Conservation (phyloP, 345 rosid genomes). For the Brassica juncea region DNA sequence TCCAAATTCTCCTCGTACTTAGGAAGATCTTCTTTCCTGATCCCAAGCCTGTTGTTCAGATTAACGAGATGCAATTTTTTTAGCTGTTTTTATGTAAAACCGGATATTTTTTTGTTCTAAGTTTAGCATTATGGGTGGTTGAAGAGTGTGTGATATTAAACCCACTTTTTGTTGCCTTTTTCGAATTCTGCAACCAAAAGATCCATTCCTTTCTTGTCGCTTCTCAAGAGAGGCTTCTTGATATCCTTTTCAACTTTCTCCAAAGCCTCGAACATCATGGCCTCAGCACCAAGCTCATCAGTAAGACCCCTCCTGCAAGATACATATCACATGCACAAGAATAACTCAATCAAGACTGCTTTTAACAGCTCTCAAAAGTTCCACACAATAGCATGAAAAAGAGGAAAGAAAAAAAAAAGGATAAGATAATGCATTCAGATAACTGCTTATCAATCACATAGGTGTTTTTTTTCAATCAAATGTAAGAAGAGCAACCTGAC, state of each 20-base stretch:
- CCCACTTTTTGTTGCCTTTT: conserved; percentile 81
- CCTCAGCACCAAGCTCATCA: conserved; percentile 90
- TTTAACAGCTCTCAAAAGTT: not conserved
- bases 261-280: conserved; percentile 92
- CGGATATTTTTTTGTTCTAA: not conserved
- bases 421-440: not conserved
- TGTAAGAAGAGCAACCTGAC: not conserved
- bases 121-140: not conserved
- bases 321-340: conserved; percentile 6
- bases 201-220: conserved; percentile 89
- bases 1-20: conserved; percentile 86
- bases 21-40: conserved; percentile 80
- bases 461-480: no score
- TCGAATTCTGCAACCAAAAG: conserved; percentile 88
- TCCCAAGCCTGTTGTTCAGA: conserved; percentile 66
- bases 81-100: conserved; percentile 1
- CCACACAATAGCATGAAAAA: not conserved
- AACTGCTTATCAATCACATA: no score
- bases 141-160: not conserved
- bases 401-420: not conserved
- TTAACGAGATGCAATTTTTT: not conserved
- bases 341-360: not conserved
- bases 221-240: conserved; percentile 92
- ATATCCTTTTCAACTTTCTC: conserved; percentile 91
- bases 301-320: conserved; percentile 73